Conservation (phyloP, 2,329 filamentous ascomycete species). For the Cordyceps militaris region DNA sequence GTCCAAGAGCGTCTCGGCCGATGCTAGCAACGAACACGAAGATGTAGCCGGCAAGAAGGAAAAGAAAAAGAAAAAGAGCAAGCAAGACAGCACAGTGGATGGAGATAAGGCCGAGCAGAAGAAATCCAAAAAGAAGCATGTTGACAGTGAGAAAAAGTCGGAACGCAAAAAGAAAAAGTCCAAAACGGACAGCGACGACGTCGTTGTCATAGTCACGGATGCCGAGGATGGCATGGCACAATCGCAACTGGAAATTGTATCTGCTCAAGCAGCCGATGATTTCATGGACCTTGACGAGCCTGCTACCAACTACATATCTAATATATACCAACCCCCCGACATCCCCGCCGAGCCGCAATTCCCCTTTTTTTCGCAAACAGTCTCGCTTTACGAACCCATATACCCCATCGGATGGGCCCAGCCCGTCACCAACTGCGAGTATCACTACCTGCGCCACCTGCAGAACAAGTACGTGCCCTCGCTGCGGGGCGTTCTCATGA, state of each 20-base stretch:
- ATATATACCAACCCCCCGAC: conserved; percentile 31
- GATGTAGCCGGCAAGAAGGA: conserved; percentile 26
- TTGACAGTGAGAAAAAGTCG: background rate
- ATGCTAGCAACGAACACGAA: conserved; percentile 20
- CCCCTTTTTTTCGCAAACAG: conserved; percentile 71
- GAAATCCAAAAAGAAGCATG: conserved; percentile 17
- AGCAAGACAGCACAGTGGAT: conserved; percentile 17
- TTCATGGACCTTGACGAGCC: conserved; percentile 35
- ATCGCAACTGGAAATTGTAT: conserved; percentile 1
- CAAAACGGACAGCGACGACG: conserved; percentile 25
- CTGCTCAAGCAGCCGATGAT: conserved; percentile 20
- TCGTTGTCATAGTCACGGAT: conserved; percentile 22
- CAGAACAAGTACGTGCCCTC: conserved; percentile 70
- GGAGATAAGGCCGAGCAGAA: background rate
- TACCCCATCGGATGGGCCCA: conserved; percentile 63
- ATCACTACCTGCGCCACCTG: conserved; percentile 68
- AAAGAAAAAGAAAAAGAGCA: conserved; percentile 27
- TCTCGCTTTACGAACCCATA: conserved; percentile 73
- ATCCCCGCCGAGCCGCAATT: conserved; percentile 41
- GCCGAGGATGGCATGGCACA: conserved; percentile 13
- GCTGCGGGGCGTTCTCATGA: conserved; percentile 66
- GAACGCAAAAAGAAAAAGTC: conserved; percentile 17
- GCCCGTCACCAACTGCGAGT: conserved; percentile 62
- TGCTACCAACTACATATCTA: conserved; percentile 22
- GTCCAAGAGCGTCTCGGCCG: conserved; percentile 38